These are phyloP conservation scores for Alisma plantagoaquatica DNA, from an alignment of 106 monocot genomes.

Conservation along the genomic window DNA sequence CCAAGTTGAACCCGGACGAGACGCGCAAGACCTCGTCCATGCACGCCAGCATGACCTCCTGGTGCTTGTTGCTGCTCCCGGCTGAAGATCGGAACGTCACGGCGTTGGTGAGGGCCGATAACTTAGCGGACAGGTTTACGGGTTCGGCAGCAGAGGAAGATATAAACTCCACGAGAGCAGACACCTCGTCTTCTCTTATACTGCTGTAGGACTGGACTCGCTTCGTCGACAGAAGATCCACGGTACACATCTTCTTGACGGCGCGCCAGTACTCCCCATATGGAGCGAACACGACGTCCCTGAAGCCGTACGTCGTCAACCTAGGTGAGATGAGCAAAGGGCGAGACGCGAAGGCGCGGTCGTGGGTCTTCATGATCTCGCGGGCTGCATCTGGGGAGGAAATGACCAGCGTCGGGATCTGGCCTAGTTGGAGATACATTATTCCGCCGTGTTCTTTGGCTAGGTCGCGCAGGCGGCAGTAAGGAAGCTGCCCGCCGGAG, in stretches of 20 bases:
- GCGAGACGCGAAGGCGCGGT: background rate
- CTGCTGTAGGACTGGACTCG: background rate
- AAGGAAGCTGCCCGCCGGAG: background rate
- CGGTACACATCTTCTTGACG: no score
- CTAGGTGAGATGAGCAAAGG: no score
- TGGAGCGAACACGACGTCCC: background rate
- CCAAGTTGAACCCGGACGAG: background rate
- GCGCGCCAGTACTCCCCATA: no score
- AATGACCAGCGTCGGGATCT: no score
- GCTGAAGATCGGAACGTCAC: background rate
- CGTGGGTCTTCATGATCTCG: slow-evolving; percentile 10
- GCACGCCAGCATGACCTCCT: background rate
- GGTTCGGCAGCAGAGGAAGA: background rate
- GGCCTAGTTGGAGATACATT: background rate
- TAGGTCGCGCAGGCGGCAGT: background rate
- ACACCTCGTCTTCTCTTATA: background rate
- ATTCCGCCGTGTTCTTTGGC: background rate
- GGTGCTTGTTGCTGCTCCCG: background rate
- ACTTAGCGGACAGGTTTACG: background rate
- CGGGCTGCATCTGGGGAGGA: no score
- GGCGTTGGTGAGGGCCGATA: slow-evolving; percentile 2
- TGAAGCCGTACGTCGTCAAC: no score
- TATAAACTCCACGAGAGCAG: background rate
- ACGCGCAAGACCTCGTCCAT: no score
- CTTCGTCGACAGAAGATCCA: background rate